Evolutionary conservation across 805 yeast species (phyloP).

Genomic region (Torulaspora franciscae): DNA sequence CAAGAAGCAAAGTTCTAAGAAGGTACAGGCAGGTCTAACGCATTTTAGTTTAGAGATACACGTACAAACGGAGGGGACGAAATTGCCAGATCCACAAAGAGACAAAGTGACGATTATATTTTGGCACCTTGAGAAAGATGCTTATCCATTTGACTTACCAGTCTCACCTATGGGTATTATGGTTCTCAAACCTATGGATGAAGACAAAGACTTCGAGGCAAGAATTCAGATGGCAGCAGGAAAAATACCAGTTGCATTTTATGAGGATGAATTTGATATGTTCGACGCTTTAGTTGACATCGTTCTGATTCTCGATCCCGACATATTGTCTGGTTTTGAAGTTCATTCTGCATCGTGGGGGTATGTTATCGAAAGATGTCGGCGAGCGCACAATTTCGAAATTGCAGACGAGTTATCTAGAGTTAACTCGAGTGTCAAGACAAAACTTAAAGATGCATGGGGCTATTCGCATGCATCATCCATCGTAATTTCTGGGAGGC

Average conservation of each 20-base stretch:
- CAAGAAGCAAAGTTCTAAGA: conserved; percentile 36
- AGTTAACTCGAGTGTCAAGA: conserved; percentile 44
- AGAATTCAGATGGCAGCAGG: conserved; percentile 18
- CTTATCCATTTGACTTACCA: conserved; percentile 34
- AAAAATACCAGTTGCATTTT: conserved; percentile 37
- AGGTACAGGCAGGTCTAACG: conserved; percentile 46
- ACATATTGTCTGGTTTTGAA: conserved; percentile 81
- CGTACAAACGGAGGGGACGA: conserved; percentile 46
- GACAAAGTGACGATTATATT: conserved; percentile 59
- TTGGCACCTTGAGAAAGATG: conserved; percentile 54
- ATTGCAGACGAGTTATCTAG: conserved; percentile 59
- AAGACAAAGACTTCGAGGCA: conserved; percentile 4
- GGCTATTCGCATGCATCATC: conserved; percentile 76
- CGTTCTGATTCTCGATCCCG: conserved; percentile 73
- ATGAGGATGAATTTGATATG: conserved; percentile 55
- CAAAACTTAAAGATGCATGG: conserved; percentile 65
- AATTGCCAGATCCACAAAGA: conserved; percentile 57
- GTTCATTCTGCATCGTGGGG: conserved; percentile 86
- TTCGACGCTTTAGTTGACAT: conserved; percentile 50
- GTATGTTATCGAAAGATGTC: conserved; percentile 64
- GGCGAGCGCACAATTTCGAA: conserved; percentile 44
- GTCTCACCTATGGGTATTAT: conserved; percentile 39
- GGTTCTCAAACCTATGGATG: conserved; percentile 16
- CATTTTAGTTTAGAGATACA: conserved; percentile 67
- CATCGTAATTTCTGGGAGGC: conserved; percentile 70